A percentile compares a stretch with the other conserved stretches of the same genome.
Evolutionary conservation across 768 basidiomycete species (phyloP).

Genomic region (Clavulina sp.): DNA sequence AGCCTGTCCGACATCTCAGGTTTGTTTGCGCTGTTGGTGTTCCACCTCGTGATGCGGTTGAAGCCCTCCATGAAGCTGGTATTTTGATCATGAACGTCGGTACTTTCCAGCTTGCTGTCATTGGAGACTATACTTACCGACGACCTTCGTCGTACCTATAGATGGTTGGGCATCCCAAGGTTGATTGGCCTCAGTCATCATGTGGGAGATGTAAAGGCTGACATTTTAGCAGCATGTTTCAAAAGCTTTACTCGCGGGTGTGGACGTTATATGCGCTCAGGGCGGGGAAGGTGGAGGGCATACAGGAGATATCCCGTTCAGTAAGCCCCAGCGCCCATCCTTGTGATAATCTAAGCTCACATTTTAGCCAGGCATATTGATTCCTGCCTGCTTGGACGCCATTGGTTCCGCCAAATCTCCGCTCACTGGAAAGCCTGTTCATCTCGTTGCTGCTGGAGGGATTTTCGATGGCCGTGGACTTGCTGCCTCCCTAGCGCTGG

Average conservation of each 20-base stretch:
- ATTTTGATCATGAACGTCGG: constrained; percentile 80
- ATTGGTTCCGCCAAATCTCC: constrained; percentile 62
- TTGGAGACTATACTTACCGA: neutral
- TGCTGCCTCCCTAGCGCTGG: constrained; percentile 76
- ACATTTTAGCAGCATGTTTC: constrained; percentile 33
- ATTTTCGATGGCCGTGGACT: constrained; percentile 78
- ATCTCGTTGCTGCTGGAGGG: constrained; percentile 82
- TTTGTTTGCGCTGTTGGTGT: constrained; percentile 88
- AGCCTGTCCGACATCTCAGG: too few species aligned
- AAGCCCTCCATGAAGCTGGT: constrained; percentile 64
- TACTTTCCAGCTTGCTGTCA: constrained; percentile 8
- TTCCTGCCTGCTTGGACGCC: constrained; percentile 79
- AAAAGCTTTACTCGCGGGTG: constrained; percentile 67
- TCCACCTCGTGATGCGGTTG: constrained; percentile 64
- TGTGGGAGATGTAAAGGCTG: constrained; percentile 15
- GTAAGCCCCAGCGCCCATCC: too few species aligned
- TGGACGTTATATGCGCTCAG: constrained; percentile 88
- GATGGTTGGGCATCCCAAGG: constrained; percentile 90
- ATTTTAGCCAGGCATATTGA: too few species aligned
- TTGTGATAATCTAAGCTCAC: too few species aligned
- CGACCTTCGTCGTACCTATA: constrained; percentile 12
- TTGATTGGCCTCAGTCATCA: neutral
- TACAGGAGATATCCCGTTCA: constrained; percentile 22
- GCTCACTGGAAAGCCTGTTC: constrained; percentile 65
- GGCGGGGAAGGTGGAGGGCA: constrained; percentile 79